phyloP scores from a whole-genome alignment of 2,329 filamentous ascomycete species.

The Sodiomyces alkalinus region DNA sequence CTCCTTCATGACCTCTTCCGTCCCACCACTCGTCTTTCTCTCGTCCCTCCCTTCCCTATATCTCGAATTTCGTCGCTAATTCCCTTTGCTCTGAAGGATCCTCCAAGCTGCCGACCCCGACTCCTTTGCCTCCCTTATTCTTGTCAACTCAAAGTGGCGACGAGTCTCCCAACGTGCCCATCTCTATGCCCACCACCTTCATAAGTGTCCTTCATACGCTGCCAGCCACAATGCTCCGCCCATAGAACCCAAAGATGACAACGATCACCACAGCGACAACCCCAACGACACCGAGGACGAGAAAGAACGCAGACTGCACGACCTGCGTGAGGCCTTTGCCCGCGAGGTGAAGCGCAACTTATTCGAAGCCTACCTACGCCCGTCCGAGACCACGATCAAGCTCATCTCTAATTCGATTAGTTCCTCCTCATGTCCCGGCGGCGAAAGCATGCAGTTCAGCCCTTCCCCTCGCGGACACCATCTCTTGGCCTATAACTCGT shows the following conservation, averaged over 20 bases:
- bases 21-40: slow-evolving; percentile 4
- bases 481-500: slow-evolving; percentile 71
- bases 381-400: slow-evolving; percentile 56
- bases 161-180: slow-evolving; percentile 46
- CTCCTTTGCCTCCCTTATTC: slow-evolving; percentile 49
- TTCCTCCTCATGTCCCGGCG: slow-evolving; percentile 67
- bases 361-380: slow-evolving; percentile 61
- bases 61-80: slow-evolving; percentile 4
- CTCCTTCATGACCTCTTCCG: slow-evolving; percentile 1
- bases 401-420: slow-evolving; percentile 73
- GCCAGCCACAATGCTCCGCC: slow-evolving; percentile 26
- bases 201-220: slow-evolving; percentile 43
- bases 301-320: slow-evolving; percentile 29
- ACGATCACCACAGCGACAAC: no score
- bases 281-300: slow-evolving; percentile 15
- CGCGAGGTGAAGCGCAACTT: slow-evolving; percentile 61
- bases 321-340: slow-evolving; percentile 50
- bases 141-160: slow-evolving; percentile 52
- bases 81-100: slow-evolving; percentile 29
- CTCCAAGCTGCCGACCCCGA: slow-evolving; percentile 43
- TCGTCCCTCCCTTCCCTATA: slow-evolving; percentile 5
- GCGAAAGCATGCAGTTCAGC: slow-evolving; percentile 74
- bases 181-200: slow-evolving; percentile 47
- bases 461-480: slow-evolving; percentile 62
- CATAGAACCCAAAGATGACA: slow-evolving; percentile 26